A percentile compares a stretch with the other conserved stretches of the same genome.
Conservation (phyloP, 768 basidiomycete genomes). For the Collybia nuda region DNA sequence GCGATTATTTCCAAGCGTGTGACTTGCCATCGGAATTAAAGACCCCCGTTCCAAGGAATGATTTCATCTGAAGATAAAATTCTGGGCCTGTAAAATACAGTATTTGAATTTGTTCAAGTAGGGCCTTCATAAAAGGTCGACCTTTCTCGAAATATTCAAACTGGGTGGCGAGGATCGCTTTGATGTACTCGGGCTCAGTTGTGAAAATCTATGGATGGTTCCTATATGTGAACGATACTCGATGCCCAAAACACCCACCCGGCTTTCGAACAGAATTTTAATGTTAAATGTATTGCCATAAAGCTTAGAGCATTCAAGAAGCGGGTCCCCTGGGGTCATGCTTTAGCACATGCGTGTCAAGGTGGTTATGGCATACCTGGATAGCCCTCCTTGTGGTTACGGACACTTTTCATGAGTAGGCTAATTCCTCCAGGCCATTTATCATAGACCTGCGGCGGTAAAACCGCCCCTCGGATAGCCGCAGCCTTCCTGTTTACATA, state of each 20-base stretch:
- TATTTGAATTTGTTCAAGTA: too few species aligned
- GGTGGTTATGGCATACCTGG: constrained; percentile 25
- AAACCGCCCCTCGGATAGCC: constrained; percentile 28
- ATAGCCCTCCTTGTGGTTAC: constrained; percentile 22
- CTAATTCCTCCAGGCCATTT: constrained; percentile 19
- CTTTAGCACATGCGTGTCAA: neutral
- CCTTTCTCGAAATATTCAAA: neutral
- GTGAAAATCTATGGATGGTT: neutral
- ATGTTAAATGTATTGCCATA: constrained; percentile 24
- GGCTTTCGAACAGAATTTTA: constrained; percentile 26
- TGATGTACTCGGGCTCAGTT: neutral
- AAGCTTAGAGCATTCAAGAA: constrained; percentile 19
- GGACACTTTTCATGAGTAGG: constrained; percentile 17
- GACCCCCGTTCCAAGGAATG: neutral
- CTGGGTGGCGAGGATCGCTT: neutral
- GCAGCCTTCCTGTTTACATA: constrained; percentile 12
- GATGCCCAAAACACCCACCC: constrained; percentile 17
- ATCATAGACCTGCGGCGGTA: constrained; percentile 28
- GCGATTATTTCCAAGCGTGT: too few species aligned
- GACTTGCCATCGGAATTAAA: neutral
- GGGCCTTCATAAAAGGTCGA: neutral
- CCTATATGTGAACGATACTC: too few species aligned
- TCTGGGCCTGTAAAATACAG: neutral
- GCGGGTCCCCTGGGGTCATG: constrained; percentile 22
- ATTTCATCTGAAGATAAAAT: neutral